These are phyloP conservation scores for Daedaleopsis nitida DNA, from an alignment of 768 basidiomycete species.

Conservation along the genomic window DNA sequence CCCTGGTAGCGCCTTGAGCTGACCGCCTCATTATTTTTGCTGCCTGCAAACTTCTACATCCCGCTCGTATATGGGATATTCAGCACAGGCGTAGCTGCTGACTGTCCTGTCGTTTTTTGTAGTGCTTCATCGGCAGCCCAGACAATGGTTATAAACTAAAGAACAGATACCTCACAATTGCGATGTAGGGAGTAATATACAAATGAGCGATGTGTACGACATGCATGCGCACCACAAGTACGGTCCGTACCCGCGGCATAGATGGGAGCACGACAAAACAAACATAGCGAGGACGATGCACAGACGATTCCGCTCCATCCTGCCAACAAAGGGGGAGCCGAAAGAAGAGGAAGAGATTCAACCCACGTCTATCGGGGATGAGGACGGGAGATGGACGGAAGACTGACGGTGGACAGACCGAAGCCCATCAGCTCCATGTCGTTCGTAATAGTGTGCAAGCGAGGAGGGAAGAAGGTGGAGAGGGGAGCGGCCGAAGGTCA, in stretches of 20 bases:
- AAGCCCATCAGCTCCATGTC: too few relatives aligned
- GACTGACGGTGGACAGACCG: neutral
- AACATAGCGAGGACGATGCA: neutral
- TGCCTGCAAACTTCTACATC: neutral
- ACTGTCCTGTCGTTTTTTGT: too few relatives aligned
- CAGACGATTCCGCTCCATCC: neutral
- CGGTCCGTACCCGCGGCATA: neutral
- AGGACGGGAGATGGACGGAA: neutral
- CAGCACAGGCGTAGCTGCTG: too few relatives aligned
- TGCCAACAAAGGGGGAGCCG: neutral
- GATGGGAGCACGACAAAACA: neutral
- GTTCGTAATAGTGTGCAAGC: neutral
- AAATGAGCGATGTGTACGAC: neutral
- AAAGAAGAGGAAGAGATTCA: neutral
- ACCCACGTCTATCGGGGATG: neutral
- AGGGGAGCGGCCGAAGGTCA: too few relatives aligned
- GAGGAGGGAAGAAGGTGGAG: neutral
- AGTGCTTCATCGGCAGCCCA: too few relatives aligned
- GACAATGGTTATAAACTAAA: neutral
- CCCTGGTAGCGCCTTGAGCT: slow-evolving; percentile 12
- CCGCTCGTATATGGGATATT: too few relatives aligned
- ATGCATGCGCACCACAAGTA: neutral
- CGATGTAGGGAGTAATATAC: neutral
- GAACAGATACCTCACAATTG: neutral
- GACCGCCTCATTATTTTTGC: neutral